phyloP scores from a whole-genome alignment of 208 protist genomes.

The Trypanosoma brucei region DNA sequence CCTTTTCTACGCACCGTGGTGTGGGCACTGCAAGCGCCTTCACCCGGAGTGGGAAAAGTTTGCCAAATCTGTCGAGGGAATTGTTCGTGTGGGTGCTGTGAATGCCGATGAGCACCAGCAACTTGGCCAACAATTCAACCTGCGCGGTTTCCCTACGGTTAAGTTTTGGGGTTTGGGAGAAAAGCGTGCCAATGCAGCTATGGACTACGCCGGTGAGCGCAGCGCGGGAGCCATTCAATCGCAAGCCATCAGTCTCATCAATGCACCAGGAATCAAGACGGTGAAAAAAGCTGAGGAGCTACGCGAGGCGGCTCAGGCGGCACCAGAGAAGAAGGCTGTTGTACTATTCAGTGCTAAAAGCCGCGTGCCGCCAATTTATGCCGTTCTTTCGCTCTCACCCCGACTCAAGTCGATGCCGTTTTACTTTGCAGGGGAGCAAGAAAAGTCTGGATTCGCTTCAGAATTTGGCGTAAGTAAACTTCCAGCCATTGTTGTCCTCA shows the following conservation, averaged over 20 bases:
- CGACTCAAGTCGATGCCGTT: constrained; percentile 69
- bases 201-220: constrained; percentile 73
- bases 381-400: constrained; percentile 67
- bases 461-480: constrained; percentile 43
- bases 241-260: constrained; percentile 46
- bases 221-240: constrained; percentile 62
- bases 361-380: constrained; percentile 75
- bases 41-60: constrained; percentile 86
- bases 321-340: constrained; percentile 37
- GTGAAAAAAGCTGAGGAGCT: constrained; percentile 17
- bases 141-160: constrained; percentile 92
- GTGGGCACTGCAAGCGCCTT: constrained; percentile 93
- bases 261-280: constrained; percentile 27
- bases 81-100: constrained; percentile 78
- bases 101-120: constrained; percentile 71
- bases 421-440: constrained; percentile 46
- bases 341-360: constrained; percentile 78
- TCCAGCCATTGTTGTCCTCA: constrained; percentile 54
- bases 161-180: constrained; percentile 82
- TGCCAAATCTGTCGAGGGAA: constrained; percentile 64
- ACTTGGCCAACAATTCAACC: constrained; percentile 60
- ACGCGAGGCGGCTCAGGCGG: constrained; percentile 24
- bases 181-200: constrained; percentile 39
- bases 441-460: constrained; percentile 16
- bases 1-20: constrained; percentile 95